Base-by-base conservation (phyloP, 2,329 filamentous ascomycete genomes). In the Cladophialophora bantiana region DNA sequence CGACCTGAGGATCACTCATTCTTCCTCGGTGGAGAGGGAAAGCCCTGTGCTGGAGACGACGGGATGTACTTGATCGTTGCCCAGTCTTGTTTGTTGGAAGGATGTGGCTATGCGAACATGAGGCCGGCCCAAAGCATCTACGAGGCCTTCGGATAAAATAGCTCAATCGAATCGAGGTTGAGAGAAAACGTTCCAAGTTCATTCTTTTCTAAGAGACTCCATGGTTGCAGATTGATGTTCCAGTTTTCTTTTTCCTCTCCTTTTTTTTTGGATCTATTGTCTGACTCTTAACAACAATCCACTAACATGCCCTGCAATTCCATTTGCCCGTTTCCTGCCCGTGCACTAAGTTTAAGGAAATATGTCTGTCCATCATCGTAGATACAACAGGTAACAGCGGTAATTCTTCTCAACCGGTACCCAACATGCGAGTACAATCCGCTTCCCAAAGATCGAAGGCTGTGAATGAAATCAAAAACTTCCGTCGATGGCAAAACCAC, bases 61-160 rank as follows among this genome's bases (percentile, higher is more conserved):
- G 86, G 87, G 89, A 84, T 90, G 88, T 88, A 92, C 92, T 94
- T 96, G 79, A 94, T 84, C 89, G 92, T 93, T 90, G 86, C 90
- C 89, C 90, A 67, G 68, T 56, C 65, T 68, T 65, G 62, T 34
- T 42, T 55, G 52, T 54, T 42, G 45, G 57, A 56, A 7, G 55
- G 15, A 38, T 59, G 13, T 59, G 42, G 36, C 50, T 55, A 45
- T 20, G 26, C 59, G 59, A 42, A 50, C n/a, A 57, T 42, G 38
- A 26, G 26, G 34, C 59, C 34, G 40, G 40, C 5, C 26, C 32
- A 35, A 32, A 38, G 31, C 50, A 20, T 48, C 53, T 26, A 50
- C 18, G 18, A 26, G 45, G 45, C 10, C 18, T 20, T 50, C 20
- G 18, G 45, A 10, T 26, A 15, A 57, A 34, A 62, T 58, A 60